Percentiles rank a stretch among this genome's conserved stretches.
phyloP scores from a whole-genome alignment of 2,329 filamentous ascomycete genomes.

The Chaetomium globosum region DNA sequence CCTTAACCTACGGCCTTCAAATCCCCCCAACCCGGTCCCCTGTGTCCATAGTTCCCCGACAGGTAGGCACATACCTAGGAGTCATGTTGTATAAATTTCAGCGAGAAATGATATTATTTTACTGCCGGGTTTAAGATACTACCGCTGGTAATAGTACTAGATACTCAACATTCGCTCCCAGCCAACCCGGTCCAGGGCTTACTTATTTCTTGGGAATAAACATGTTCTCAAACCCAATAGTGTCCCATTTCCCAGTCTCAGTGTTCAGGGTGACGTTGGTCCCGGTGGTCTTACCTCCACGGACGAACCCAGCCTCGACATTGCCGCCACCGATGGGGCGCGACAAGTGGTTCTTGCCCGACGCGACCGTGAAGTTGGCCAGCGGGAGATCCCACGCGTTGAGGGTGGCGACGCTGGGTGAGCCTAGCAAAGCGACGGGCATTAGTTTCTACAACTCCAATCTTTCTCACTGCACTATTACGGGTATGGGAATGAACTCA shows the following conservation, averaged over 20 bases:
- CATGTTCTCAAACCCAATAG: slow-evolving; percentile 30
- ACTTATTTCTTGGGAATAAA: slow-evolving; percentile 17
- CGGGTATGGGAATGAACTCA: background rate
- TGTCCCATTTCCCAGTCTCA: slow-evolving; percentile 26
- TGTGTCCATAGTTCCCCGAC: too few species aligned
- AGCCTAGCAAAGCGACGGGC: slow-evolving; percentile 33
- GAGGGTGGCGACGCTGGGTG: slow-evolving; percentile 60
- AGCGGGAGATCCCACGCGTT: slow-evolving; percentile 67
- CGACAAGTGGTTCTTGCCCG: slow-evolving; percentile 60
- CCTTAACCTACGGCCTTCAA: too few species aligned
- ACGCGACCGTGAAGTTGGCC: slow-evolving; percentile 70
- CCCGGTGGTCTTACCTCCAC: slow-evolving; percentile 47
- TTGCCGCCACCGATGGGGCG: slow-evolving; percentile 48
- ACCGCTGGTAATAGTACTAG: too few species aligned
- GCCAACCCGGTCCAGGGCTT: background rate
- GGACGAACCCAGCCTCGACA: slow-evolving; percentile 59
- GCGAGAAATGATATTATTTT: too few species aligned
- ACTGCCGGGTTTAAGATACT: too few species aligned
- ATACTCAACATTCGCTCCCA: too few species aligned
- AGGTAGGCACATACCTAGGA: too few species aligned
- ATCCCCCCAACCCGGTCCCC: too few species aligned
- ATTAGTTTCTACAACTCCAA: background rate
- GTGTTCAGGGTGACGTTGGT: slow-evolving; percentile 56
- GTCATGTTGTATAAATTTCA: too few species aligned
- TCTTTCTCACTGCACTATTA: background rate